A percentile compares a stretch with the other conserved stretches of the same genome.
phyloP scores from a whole-genome alignment of 371 early-diverging fungal species.

The Conidiobolus incongruus region DNA sequence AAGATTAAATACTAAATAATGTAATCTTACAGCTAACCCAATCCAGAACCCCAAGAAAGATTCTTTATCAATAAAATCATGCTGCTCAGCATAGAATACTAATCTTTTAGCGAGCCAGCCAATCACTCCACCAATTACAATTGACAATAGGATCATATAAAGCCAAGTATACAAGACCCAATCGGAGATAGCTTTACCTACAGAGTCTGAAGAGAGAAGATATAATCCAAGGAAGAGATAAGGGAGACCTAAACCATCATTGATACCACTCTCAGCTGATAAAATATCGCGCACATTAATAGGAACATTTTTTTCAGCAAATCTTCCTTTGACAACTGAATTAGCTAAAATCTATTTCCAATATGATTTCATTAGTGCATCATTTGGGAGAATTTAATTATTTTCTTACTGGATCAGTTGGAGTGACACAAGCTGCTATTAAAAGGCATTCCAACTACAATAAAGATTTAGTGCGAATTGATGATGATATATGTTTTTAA shows the following conservation, averaged over 20 bases:
- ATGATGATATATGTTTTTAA: conserved; percentile 10
- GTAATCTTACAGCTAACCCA: conserved; percentile 63
- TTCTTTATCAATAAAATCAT: conserved; percentile 69
- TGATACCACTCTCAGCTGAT: conserved; percentile 44
- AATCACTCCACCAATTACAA: conserved; percentile 48
- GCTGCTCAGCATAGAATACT: conserved; percentile 40
- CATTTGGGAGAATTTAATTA: no score
- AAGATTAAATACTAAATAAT: no score
- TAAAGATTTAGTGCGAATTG: background rate
- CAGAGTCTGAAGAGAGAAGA: conserved; percentile 24
- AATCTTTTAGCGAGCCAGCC: conserved; percentile 49
- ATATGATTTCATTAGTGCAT: no score
- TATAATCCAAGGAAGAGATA: conserved; percentile 59
- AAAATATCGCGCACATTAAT: conserved; percentile 52
- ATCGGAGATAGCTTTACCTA: conserved; percentile 33
- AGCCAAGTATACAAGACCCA: conserved; percentile 47
- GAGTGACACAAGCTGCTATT: conserved; percentile 75
- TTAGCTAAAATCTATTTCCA: conserved; percentile 70
- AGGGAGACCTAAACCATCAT: conserved; percentile 38
- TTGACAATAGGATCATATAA: conserved; percentile 49
- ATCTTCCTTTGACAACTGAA: conserved; percentile 79
- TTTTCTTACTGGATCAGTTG: conserved; percentile 89
- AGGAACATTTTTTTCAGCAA: conserved; percentile 80
- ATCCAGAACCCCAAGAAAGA: conserved; percentile 66
- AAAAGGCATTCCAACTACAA: conserved; percentile 37